These are phyloP conservation scores for Sanghuangporus baumii DNA, from an alignment of 1,284 basidiomycete genomes.

Conservation along the genomic window DNA sequence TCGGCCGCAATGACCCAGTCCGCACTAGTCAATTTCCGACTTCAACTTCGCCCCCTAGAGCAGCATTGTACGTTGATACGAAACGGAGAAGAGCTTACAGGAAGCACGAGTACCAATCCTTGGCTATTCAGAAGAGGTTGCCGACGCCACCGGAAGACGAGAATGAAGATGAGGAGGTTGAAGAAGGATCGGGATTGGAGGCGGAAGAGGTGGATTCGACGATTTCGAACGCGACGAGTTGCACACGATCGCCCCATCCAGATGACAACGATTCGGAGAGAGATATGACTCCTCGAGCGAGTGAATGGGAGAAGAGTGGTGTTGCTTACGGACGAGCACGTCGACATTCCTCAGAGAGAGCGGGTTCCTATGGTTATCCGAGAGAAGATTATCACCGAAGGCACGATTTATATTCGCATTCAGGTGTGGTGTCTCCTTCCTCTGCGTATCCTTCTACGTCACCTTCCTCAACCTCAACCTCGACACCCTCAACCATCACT, in stretches of 20 bases:
- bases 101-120: background rate
- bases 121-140: conserved; percentile 6
- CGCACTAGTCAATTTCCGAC: background rate
- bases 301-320: background rate
- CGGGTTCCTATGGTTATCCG: background rate
- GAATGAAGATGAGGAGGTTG: background rate
- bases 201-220: background rate
- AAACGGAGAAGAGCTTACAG: background rate
- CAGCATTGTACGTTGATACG: background rate
- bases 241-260: background rate
- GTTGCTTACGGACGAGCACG: background rate
- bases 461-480: background rate
- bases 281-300: background rate
- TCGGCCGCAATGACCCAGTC: background rate
- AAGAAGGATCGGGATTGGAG: background rate
- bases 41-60: background rate
- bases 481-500: background rate
- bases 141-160: conserved; percentile 15
- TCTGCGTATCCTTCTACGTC: background rate
- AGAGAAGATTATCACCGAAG: background rate
- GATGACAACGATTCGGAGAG: background rate
- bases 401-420: background rate
- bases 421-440: background rate
- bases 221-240: background rate
- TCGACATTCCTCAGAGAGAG: background rate